Base-by-base conservation (phyloP, 805 yeast genomes). In the Saccharomycodes ludwigii region DNA sequence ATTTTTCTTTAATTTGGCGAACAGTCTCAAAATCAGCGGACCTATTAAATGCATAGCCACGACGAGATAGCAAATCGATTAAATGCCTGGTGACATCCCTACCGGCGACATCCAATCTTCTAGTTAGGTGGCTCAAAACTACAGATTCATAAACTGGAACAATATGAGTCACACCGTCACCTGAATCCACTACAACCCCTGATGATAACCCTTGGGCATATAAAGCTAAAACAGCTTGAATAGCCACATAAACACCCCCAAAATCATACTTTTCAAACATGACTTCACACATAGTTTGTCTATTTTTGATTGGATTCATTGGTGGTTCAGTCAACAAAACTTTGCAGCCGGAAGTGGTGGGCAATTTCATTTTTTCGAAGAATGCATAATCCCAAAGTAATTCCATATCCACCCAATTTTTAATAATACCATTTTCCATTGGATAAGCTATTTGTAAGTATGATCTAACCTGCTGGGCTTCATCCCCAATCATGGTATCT, bases 21-120 rank as follows among this genome's bases (percentile, higher is more conserved):
- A 91, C 96, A 3, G 97, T 91, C 61, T 91, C 98, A 48, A 93
- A 93, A 64, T 91, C 98, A 7, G 98, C 97, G 26, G 95, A 86
- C 65, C 98, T 75, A 65, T 91, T 91, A 61, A 91, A 88, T 3
- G 97, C 95, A 56, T 91, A 91, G 28, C 98, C 98, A 46, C 96
- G 76, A 59, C 97, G 83, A 40, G 93, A 71, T 47, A 91, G 65
- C 42, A 91, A 65, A 48, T 79, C 91, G 58, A 91, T 86, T 59
- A 91, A 67, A 58, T 91, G 84, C 50, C 95, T 73, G n/a, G 98
- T 91, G 29, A 91, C 96, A 51, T 91, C 98, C 56, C 98, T 73
- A 46, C 98, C 98, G 4, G 98, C 98, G 39, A 91, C 94, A 56
- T 91, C 95, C 46, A 91, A 65, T 54, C 98, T 75, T 50, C 78